phyloP scores from a whole-genome alignment of 2,329 filamentous ascomycete species.

The Fusarium bulbicola region DNA sequence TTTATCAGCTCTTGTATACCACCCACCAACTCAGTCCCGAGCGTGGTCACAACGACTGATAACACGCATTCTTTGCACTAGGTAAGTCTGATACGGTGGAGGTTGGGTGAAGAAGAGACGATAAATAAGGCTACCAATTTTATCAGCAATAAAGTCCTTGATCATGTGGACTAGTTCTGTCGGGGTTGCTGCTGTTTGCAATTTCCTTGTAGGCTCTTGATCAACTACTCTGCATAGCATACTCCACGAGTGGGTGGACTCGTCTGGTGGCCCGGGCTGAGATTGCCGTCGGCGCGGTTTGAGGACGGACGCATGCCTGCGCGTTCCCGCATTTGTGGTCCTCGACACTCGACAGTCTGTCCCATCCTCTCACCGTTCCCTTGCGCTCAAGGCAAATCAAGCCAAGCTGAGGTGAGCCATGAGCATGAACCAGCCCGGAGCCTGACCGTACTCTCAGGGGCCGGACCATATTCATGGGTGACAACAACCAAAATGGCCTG shows the following conservation, averaged over 20 bases:
- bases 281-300: slow-evolving; percentile 43
- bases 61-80: slow-evolving; percentile 25
- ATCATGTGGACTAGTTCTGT: slow-evolving; percentile 29
- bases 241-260: slow-evolving; percentile 25
- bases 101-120: slow-evolving; percentile 11
- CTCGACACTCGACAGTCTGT: slow-evolving; percentile 32
- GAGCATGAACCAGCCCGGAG: slow-evolving; percentile 14
- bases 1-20: background rate
- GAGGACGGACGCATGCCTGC: slow-evolving; percentile 34
- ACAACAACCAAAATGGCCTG: slow-evolving; percentile 24
- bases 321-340: slow-evolving; percentile 35
- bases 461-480: slow-evolving; percentile 6
- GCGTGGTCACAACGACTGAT: background rate
- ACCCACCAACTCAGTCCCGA: background rate
- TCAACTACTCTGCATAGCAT: slow-evolving; percentile 17
- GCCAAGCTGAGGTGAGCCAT: slow-evolving; percentile 20
- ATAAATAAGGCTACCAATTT: slow-evolving; percentile 35
- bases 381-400: slow-evolving; percentile 23
- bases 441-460: slow-evolving; percentile 18
- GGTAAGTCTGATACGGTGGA: slow-evolving; percentile 36
- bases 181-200: slow-evolving; percentile 15
- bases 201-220: slow-evolving; percentile 35
- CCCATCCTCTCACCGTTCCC: slow-evolving; percentile 41
- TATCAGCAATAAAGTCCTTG: slow-evolving; percentile 16
- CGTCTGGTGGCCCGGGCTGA: slow-evolving; percentile 38